Conservation (phyloP, 208 protist species). For the Leishmania lainsoni region DNA sequence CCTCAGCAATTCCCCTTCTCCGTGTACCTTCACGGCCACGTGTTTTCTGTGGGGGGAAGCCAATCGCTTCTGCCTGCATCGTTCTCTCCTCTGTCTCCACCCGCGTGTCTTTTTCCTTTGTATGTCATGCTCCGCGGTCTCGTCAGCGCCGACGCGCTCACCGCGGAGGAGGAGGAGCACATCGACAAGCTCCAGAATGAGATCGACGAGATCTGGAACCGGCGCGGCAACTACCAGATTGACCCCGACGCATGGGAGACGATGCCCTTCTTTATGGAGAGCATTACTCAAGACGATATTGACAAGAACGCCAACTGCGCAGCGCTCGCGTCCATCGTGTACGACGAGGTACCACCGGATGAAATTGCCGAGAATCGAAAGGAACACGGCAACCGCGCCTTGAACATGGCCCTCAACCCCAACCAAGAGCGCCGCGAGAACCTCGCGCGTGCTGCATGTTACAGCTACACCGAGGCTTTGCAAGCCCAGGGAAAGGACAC, state of each 20-base stretch:
- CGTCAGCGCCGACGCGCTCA: slow-evolving; percentile 51
- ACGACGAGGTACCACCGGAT: slow-evolving; percentile 84
- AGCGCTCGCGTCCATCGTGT: slow-evolving; percentile 81
- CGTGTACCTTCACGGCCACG: neutral
- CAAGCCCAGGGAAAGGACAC: slow-evolving; percentile 79
- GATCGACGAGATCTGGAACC: slow-evolving; percentile 90
- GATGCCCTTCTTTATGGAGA: slow-evolving; percentile 92
- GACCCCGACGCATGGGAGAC: slow-evolving; percentile 85
- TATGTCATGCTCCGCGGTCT: slow-evolving; percentile 42
- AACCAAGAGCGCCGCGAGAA: slow-evolving; percentile 78
- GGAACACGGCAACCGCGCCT: slow-evolving; percentile 79
- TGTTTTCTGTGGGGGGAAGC: neutral
- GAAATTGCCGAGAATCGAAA: slow-evolving; percentile 88
- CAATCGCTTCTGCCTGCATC: neutral
- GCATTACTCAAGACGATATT: slow-evolving; percentile 82
- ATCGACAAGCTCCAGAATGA: slow-evolving; percentile 78
- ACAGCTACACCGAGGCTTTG: slow-evolving; percentile 88
- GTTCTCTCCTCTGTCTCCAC: neutral
- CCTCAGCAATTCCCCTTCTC: neutral
- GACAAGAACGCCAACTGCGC: slow-evolving; percentile 76
- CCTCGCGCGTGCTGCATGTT: slow-evolving; percentile 72
- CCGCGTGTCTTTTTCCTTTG: neutral
- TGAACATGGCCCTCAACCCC: slow-evolving; percentile 80
- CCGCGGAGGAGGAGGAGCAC: slow-evolving; percentile 60
- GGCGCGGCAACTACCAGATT: slow-evolving; percentile 82